Percentiles rank a stretch among this genome's conserved stretches.
Conservation (phyloP, 2,329 filamentous ascomycete species). For the Ophiostoma sp. region DNA sequence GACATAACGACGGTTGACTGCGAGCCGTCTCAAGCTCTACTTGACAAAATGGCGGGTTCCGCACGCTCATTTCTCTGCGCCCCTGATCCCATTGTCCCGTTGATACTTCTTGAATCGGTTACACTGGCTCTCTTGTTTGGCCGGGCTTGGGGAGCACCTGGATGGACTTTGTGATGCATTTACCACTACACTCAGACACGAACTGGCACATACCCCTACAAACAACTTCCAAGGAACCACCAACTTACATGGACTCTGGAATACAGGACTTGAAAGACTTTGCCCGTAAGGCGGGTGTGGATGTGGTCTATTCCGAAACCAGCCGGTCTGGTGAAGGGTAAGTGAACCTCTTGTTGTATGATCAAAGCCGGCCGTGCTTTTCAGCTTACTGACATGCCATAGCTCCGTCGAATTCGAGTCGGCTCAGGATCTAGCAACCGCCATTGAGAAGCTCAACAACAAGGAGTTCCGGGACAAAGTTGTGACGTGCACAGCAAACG, state of each 20-base stretch:
- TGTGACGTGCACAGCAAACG: conserved; percentile 83
- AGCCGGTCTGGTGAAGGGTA: conserved; percentile 84
- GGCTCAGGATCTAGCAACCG: conserved; percentile 77
- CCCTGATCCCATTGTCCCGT: neutral
- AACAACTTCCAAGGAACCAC: neutral
- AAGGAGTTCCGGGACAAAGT: conserved; percentile 86
- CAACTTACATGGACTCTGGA: conserved; percentile 73
- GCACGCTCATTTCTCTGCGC: neutral
- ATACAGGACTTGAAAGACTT: conserved; percentile 99
- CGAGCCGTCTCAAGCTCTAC: neutral
- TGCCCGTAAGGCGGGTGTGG: conserved; percentile 89
- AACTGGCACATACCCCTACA: conserved; percentile 38
- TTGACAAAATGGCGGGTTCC: neutral
- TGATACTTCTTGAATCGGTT: neutral
- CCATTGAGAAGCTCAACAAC: conserved; percentile 90
- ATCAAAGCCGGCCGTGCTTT: neutral
- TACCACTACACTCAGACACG: neutral
- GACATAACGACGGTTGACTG: neutral
- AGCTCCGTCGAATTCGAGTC: conserved; percentile 99
- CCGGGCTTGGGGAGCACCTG: neutral
- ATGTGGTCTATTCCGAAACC: conserved; percentile 97
- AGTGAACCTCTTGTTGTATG: conserved; percentile 43
- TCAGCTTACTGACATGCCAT: conserved; percentile 23
- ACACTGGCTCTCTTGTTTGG: neutral
- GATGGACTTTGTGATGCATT: neutral